These are phyloP conservation scores for Sambucus nigra DNA, from an alignment of 129 eudicot species.

Conservation along the genomic window DNA sequence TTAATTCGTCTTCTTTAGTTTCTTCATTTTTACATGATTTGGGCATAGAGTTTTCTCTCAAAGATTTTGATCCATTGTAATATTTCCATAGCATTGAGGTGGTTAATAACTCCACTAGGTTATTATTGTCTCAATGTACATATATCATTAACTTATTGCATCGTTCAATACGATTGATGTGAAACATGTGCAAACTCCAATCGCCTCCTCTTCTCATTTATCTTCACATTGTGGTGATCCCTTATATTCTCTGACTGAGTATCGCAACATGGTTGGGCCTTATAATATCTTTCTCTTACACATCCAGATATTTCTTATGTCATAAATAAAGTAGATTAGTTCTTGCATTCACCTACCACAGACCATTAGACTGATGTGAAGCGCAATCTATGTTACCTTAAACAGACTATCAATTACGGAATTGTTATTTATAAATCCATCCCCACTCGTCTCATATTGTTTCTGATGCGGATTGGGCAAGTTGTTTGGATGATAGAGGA, in stretches of 20 bases:
- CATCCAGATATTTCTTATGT: conserved; percentile 3
- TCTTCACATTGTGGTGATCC: not conserved
- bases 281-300: conserved; percentile 4
- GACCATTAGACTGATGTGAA: conserved; percentile 3
- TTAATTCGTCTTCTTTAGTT: not conserved
- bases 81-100: conserved; percentile 6
- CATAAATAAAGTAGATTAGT: conserved; percentile 1
- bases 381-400: not conserved
- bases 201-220: too few relatives aligned
- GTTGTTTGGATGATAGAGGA: not conserved
- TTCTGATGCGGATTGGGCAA: conserved; percentile 10
- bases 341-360: conserved; percentile 11
- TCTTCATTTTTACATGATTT: not conserved
- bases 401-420: conserved; percentile 1
- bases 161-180: not conserved
- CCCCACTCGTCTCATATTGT: not conserved
- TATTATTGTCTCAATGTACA: not conserved
- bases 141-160: not conserved
- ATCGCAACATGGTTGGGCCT: not conserved
- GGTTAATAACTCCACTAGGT: not conserved
- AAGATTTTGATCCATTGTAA: not conserved
- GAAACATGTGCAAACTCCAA: not conserved
- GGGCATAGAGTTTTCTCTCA: not conserved
- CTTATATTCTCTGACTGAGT: not conserved
- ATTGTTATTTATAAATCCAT: not conserved